phyloP scores from a whole-genome alignment of 1,284 basidiomycete genomes.

The Leccinum subspadiceum region DNA sequence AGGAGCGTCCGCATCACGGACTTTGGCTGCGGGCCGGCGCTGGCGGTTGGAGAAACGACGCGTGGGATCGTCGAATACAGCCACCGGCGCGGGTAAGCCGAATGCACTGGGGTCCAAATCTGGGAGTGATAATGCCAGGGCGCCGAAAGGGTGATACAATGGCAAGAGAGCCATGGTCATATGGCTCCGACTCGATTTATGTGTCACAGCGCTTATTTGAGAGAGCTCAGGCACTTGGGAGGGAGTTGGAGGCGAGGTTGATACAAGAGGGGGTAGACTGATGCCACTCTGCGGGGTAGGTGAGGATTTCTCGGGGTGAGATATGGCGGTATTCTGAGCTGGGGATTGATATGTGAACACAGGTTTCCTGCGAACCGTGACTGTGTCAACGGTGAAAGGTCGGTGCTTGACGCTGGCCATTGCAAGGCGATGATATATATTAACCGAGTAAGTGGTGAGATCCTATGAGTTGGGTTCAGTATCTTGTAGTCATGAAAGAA shows the following conservation, averaged over 20 bases:
- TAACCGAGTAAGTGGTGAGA: conserved; percentile 9
- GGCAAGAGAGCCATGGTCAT: conserved; percentile 55
- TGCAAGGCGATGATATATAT: conserved; percentile 11
- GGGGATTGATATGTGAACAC: conserved; percentile 52
- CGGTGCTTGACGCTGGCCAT: conserved; percentile 28
- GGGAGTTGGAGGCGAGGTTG: conserved; percentile 13
- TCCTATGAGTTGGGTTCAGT: conserved; percentile 14
- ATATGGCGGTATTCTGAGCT: conserved; percentile 22
- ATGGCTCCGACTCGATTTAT: conserved; percentile 21
- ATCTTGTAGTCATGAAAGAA: not conserved
- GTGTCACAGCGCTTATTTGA: conserved; percentile 7
- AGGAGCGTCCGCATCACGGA: conserved; percentile 45
- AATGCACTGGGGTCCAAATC: conserved; percentile 57
- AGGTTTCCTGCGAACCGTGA: conserved; percentile 47
- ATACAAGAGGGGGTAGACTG: conserved; percentile 5
- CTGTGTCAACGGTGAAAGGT: conserved; percentile 11
- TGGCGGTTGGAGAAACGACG: conserved; percentile 47
- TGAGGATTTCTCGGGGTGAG: conserved; percentile 17
- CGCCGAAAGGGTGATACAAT: conserved; percentile 67
- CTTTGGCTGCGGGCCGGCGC: conserved; percentile 51
- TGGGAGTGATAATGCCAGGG: conserved; percentile 63
- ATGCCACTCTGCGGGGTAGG: conserved; percentile 13
- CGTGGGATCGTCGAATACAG: conserved; percentile 36
- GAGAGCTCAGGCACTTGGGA: conserved; percentile 21
- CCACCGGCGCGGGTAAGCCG: conserved; percentile 46